Evolutionary conservation across 352 stramenopile genomes (phyloP), one percentile per base, ranked within the genome.

Genomic region (Saprolegnia diclina): DNA sequence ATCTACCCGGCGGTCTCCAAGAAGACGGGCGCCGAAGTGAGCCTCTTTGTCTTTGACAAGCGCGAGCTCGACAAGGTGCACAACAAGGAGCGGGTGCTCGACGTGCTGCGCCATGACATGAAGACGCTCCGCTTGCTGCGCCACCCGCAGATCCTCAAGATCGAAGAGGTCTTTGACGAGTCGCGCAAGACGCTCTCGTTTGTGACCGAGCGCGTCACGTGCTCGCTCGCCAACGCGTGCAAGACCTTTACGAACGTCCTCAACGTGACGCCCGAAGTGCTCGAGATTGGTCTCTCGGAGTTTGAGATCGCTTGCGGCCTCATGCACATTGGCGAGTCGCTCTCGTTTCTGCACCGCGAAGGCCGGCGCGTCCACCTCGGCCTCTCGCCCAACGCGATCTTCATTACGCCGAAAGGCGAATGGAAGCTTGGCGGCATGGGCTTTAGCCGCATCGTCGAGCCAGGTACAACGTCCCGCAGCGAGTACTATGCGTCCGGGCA

Each of bases 401-500:
- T 97, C 73, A 89, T 97, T 32, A 95, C 90, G 50, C 84, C 89
- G 45, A 96, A 92, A 72, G 90, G 90, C 63, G 84, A 95, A 71
- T 97, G 88, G 87, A 97, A 97, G 71, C 79, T 97, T 19, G 89
- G 88, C 24, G 89, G 90, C 13, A 93, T 96, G 81, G 88, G 89
- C 71, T 96, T 96, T 65, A 93, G 85, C 48, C 79, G 85, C 46
- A 79, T 93, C 53, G 82, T 95, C 5, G 87, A 95, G 64, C 87
- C 85, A 0, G 87, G 87, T 1, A 79, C 92, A 65, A 89, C 73
- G n/a, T 92, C 84, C 14, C 78, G 85, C 61, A 92, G 83, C 69
- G 85, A 94, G 73, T 95, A 94, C 67, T 94, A 90, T 75, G 77
- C 76, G 50, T 35, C 37, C 13, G 80, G 80, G 44, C 80, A 88